These are phyloP conservation scores for Cystobasidium onofrii DNA, from an alignment of 768 basidiomycete species.

Conservation along the genomic window DNA sequence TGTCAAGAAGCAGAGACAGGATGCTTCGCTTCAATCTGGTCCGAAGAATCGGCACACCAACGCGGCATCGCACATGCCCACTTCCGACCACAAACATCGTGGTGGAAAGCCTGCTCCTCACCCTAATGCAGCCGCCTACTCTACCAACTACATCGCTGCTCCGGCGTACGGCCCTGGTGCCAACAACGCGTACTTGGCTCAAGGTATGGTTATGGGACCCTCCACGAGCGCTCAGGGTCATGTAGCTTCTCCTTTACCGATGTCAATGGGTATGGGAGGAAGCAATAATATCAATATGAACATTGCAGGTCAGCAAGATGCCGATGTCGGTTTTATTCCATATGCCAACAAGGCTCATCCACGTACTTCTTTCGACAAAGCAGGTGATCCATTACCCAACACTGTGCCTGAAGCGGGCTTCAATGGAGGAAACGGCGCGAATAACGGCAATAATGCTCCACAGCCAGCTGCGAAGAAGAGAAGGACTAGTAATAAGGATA, in stretches of 20 bases:
- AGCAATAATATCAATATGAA: background rate
- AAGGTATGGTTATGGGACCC: background rate
- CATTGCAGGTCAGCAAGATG: background rate
- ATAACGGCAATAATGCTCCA: background rate
- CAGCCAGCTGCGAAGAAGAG: background rate
- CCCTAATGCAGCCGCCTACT: background rate
- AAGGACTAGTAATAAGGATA: background rate
- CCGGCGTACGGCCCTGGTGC: background rate
- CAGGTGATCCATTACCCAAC: background rate
- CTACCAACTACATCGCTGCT: background rate
- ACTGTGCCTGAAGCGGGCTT: background rate
- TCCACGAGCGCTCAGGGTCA: background rate
- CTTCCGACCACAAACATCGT: background rate
- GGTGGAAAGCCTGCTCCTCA: background rate
- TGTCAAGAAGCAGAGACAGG: conserved; percentile 17
- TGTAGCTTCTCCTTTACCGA: background rate
- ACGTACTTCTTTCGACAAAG: conserved; percentile 2
- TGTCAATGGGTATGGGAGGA: conserved; percentile 2
- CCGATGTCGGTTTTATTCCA: background rate
- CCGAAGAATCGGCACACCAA: background rate
- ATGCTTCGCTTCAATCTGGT: conserved; percentile 7
- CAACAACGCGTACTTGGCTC: background rate
- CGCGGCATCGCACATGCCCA: background rate
- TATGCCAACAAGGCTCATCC: conserved; percentile 11
- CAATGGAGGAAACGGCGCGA: background rate